Conservation (phyloP, 1,284 basidiomycete species). For the Sporisorium scitamineum region DNA sequence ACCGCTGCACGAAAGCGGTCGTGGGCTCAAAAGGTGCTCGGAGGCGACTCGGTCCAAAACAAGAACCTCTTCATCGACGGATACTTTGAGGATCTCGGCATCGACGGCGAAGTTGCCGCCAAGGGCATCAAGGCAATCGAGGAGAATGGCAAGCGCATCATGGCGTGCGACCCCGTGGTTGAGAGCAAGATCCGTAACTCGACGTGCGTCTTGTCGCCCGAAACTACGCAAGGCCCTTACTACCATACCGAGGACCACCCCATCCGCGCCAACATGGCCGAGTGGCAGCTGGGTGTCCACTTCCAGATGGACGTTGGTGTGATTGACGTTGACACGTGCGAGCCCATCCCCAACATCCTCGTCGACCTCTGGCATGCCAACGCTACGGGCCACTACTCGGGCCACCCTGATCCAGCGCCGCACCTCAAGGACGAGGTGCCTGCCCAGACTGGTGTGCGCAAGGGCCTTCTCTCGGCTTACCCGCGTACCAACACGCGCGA, state of each 20-base stretch:
- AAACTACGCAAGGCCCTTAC: constrained; percentile 72
- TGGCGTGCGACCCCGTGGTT: constrained; percentile 64
- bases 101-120: constrained; percentile 40
- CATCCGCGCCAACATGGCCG: constrained; percentile 73
- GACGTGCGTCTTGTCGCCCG: constrained; percentile 70
- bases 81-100: constrained; percentile 61
- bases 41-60: constrained; percentile 62
- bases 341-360: constrained; percentile 77
- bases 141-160: constrained; percentile 59
- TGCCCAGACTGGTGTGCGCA: constrained; percentile 66
- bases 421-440: constrained; percentile 68
- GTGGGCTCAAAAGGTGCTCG: constrained; percentile 61
- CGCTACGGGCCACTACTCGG: constrained; percentile 70
- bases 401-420: constrained; percentile 71
- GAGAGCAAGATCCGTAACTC: constrained; percentile 68
- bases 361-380: constrained; percentile 78
- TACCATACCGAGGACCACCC: constrained; percentile 72
- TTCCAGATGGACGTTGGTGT: constrained; percentile 77
- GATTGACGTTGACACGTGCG: constrained; percentile 80
- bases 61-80: constrained; percentile 69
- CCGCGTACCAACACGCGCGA: constrained; percentile 70
- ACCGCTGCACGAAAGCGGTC: constrained; percentile 65
- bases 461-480: constrained; percentile 70
- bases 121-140: constrained; percentile 54
- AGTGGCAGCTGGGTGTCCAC: constrained; percentile 73